Evolutionary conservation across 2,329 filamentous ascomycete genomes (phyloP).

Genomic region (Nannizzia gypsea): DNA sequence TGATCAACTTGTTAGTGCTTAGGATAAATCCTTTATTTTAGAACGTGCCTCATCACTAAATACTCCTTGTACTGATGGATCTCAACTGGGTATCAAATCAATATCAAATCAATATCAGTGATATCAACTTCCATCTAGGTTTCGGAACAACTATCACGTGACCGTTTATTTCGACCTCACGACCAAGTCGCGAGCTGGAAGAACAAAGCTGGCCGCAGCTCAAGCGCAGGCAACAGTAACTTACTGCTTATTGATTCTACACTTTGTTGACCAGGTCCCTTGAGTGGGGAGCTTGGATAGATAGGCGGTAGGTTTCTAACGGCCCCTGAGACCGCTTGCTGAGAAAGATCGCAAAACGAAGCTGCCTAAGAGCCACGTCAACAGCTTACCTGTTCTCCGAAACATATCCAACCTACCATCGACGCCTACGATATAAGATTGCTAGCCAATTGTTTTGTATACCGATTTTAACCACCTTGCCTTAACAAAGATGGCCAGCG

Average conservation of each 20-base stretch:
- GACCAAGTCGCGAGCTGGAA: not conserved
- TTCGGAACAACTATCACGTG: not conserved
- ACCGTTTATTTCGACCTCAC: not conserved
- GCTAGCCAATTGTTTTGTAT: not conserved
- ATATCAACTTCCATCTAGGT: not conserved
- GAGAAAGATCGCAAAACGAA: not conserved
- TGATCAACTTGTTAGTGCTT: not conserved
- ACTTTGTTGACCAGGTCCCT: not conserved
- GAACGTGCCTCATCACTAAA: not conserved
- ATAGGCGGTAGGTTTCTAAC: not conserved
- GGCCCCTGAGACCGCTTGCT: not conserved
- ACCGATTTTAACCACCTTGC: not conserved
- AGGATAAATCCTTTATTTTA: not conserved
- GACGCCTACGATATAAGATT: not conserved
- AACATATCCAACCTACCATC: not conserved
- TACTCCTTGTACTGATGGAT: no score
- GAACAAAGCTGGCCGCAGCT: not conserved
- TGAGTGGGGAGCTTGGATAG: not conserved
- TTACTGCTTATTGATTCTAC: not conserved
- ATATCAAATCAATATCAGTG: not conserved
- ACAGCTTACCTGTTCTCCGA: not conserved
- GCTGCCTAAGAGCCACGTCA: constrained; percentile 2
- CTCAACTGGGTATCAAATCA: no score
- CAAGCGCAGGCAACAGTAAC: not conserved
- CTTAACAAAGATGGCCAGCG: constrained; percentile 23